phyloP scores from a whole-genome alignment of 345 rosid genomes.

The Populus ilicifolia region DNA sequence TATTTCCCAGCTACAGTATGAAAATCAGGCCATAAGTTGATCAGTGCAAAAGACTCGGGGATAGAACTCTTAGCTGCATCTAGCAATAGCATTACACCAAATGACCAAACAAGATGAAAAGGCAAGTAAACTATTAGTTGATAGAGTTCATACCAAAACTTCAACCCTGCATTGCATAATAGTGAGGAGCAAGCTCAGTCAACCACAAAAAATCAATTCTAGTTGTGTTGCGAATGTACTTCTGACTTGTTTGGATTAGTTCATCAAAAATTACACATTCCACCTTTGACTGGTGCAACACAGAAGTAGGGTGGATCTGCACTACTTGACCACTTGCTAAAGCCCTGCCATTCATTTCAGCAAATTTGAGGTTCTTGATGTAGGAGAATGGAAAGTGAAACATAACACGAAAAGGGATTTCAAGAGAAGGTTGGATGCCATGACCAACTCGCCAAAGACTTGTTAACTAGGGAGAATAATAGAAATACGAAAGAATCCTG shows the following conservation, averaged over 20 bases:
- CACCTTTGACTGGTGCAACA: constrained; percentile 59
- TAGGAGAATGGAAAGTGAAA: not conserved
- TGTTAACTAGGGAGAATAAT: not conserved
- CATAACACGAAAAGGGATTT: not conserved
- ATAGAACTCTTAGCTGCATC: not conserved
- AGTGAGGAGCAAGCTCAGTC: constrained; percentile 85
- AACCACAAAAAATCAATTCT: constrained; percentile 79
- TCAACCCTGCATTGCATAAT: constrained; percentile 50
- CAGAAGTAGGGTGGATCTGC: constrained; percentile 86
- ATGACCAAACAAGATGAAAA: not conserved
- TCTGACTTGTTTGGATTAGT: constrained; percentile 69
- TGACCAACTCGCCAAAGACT: not conserved
- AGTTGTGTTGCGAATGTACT: constrained; percentile 71
- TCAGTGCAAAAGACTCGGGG: not conserved
- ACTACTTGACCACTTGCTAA: constrained; percentile 80
- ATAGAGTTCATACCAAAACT: constrained; percentile 13
- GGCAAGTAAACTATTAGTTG: not conserved
- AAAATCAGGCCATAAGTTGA: not conserved
- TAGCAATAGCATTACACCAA: not conserved
- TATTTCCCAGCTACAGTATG: not conserved
- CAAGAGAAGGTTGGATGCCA: not conserved
- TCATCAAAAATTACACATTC: constrained; percentile 85
- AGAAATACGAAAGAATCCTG: not conserved
- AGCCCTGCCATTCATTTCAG: constrained; percentile 54
- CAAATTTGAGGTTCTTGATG: constrained; percentile 1